These are phyloP conservation scores for Jaltomata sinuosa DNA, from an alignment of 257 asterid genomes.

Conservation along the genomic window DNA sequence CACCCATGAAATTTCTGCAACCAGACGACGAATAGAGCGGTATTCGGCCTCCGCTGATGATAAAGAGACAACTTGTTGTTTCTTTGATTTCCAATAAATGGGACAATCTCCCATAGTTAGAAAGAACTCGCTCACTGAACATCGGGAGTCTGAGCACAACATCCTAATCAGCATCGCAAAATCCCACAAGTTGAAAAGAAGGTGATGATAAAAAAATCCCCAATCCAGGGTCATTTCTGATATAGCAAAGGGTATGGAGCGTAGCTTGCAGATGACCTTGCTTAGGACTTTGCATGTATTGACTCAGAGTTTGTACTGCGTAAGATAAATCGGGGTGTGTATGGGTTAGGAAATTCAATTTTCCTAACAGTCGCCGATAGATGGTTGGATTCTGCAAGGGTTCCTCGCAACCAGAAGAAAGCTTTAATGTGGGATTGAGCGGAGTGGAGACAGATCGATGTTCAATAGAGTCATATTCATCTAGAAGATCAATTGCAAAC, in stretches of 20 bases:
- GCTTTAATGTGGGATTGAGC: background rate
- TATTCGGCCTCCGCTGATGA: background rate
- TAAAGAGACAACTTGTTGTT: background rate
- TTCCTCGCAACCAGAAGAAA: background rate
- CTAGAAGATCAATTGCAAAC: background rate
- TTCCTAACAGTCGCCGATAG: background rate
- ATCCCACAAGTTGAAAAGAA: background rate
- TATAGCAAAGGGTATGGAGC: background rate
- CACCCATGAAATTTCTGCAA: background rate
- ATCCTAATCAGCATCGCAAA: background rate
- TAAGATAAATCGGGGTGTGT: background rate
- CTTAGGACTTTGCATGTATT: background rate
- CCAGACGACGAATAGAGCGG: background rate
- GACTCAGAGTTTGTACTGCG: background rate
- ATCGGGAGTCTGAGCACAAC: background rate
- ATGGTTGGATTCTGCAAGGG: background rate
- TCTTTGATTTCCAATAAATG: background rate
- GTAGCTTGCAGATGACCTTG: too few species aligned
- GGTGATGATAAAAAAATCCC: background rate
- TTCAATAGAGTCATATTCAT: background rate
- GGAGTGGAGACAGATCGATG: background rate
- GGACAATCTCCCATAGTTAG: background rate
- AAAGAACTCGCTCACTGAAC: background rate
- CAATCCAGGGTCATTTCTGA: background rate
- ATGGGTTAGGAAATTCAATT: too few species aligned